A percentile compares a stretch with the other conserved stretches of the same genome.
These are phyloP conservation scores for Amanita pallidorosea DNA, from an alignment of 768 basidiomycete genomes.

Conservation along the genomic window DNA sequence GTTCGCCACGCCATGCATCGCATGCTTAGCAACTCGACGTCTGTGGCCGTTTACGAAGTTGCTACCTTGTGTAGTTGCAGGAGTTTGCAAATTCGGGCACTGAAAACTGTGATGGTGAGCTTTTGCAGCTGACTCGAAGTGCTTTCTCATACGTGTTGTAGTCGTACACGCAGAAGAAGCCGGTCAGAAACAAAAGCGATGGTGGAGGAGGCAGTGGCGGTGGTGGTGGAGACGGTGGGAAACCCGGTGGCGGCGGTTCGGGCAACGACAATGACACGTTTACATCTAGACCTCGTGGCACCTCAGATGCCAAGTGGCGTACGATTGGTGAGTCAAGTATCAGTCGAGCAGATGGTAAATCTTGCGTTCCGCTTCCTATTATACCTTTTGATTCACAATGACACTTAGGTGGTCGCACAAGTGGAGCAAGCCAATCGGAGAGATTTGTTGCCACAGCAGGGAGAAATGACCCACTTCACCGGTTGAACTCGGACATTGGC, in stretches of 20 bases:
- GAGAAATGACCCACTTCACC: not conserved
- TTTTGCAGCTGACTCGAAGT: not conserved
- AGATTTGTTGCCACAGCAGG: not conserved
- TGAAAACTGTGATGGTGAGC: slow-evolving; percentile 77
- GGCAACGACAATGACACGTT: slow-evolving; percentile 24
- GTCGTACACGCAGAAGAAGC: slow-evolving; percentile 75
- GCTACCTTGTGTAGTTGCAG: slow-evolving; percentile 85
- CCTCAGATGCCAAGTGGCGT: slow-evolving; percentile 58
- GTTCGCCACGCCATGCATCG: slow-evolving; percentile 96
- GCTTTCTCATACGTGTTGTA: slow-evolving; percentile 17
- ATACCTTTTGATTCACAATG: not conserved
- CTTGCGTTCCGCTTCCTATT: not conserved
- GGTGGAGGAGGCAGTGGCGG: slow-evolving; percentile 33
- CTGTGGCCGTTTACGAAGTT: slow-evolving; percentile 90
- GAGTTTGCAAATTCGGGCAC: slow-evolving; percentile 82
- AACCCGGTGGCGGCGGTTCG: slow-evolving; percentile 25
- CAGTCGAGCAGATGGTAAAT: slow-evolving; percentile 8
- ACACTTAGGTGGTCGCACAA: not conserved
- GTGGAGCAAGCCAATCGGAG: not conserved
- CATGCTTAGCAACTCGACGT: slow-evolving; percentile 71
- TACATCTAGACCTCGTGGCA: slow-evolving; percentile 51
- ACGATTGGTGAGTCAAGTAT: slow-evolving; percentile 15
- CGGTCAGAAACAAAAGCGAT: slow-evolving; percentile 53
- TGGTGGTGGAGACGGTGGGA: slow-evolving; percentile 23
- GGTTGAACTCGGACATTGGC: not conserved